Evolutionary conservation across 441 rosid genomes (phyloP).

Genomic region (Lepidium campestre): DNA sequence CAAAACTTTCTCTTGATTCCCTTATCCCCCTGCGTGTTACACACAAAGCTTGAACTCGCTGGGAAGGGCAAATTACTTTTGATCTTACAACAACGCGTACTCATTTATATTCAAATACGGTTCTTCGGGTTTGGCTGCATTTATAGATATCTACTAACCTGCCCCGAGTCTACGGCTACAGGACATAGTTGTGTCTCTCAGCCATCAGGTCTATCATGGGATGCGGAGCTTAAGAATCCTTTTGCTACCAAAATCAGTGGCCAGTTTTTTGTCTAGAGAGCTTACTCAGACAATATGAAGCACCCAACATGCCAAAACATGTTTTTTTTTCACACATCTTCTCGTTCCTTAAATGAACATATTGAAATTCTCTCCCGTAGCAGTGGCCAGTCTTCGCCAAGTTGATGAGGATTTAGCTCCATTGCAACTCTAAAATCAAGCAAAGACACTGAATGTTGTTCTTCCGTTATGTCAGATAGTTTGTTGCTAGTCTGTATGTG

Average conservation of each 20-base stretch:
- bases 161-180: constrained; percentile 12
- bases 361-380: constrained; percentile 46
- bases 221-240: background rate
- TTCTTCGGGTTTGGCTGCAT: constrained; percentile 5
- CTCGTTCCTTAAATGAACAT: constrained; percentile 39
- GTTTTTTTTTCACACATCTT: constrained; percentile 28
- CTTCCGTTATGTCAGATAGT: constrained; percentile 30
- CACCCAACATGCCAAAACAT: background rate
- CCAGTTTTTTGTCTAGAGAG: background rate
- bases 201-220: constrained; percentile 9
- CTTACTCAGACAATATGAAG: constrained; percentile 6
- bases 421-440: constrained; percentile 57
- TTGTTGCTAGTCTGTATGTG: constrained; percentile 27
- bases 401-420: constrained; percentile 56
- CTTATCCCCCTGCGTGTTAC: background rate
- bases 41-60: constrained; percentile 14
- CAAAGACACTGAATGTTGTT: constrained; percentile 33
- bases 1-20: constrained; percentile 21
- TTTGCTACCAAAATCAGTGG: background rate
- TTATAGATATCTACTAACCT: constrained; percentile 16
- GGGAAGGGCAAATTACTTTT: constrained; percentile 31
- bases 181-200: background rate
- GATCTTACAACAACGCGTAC: constrained; percentile 16
- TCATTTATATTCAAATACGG: background rate
- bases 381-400: constrained; percentile 61